phyloP scores from a whole-genome alignment of 164 flowering plant genomes.

The Amborella trichopoda region DNA sequence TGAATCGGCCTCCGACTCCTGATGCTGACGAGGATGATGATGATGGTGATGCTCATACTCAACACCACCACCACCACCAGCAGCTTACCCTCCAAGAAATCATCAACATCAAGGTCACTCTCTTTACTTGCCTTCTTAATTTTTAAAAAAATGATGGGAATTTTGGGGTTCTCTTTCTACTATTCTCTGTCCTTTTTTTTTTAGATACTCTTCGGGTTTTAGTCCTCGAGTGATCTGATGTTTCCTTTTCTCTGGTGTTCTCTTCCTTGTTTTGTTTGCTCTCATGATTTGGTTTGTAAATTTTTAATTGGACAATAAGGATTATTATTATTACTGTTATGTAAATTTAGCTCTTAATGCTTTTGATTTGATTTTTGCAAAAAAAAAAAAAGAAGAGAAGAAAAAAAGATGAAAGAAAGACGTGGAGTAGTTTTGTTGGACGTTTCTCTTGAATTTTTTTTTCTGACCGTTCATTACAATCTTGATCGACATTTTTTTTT shows the following conservation, averaged over 20 bases:
- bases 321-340: not conserved
- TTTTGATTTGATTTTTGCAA: not conserved
- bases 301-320: no score
- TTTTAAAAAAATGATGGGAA: not conserved
- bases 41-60: no score
- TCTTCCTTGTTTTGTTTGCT: not conserved
- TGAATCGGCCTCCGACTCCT: conserved; percentile 83
- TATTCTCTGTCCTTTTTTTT: not conserved
- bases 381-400: no score
- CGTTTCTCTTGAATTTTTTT: not conserved
- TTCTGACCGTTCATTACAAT: not conserved
- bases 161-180: not conserved
- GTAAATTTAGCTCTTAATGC: not conserved
- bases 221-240: not conserved
- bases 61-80: no score
- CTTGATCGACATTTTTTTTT: not conserved
- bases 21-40: conserved; percentile 50
- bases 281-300: no score
- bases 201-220: not conserved
- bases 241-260: not conserved
- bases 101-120: conserved; percentile 57
- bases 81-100: conserved; percentile 64
- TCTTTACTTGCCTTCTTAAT: not conserved
- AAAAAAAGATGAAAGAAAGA: not conserved
- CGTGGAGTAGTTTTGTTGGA: not conserved